phyloP scores from a whole-genome alignment of 257 asterid species.

The Jacaranda copaia region DNA sequence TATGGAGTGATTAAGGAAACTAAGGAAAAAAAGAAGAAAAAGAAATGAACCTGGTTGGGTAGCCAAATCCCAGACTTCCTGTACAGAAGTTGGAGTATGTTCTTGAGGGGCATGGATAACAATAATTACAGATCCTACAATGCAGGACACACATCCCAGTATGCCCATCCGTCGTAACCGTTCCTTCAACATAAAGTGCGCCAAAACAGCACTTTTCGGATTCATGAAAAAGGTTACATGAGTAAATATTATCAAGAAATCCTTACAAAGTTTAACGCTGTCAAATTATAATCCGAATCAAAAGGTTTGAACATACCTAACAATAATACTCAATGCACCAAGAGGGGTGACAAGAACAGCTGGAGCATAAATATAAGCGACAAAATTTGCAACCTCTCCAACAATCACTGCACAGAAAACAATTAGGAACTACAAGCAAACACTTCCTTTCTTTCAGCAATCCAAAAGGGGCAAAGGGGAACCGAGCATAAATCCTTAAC shows the following conservation, averaged over 20 bases:
- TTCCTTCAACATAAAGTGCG: constrained; percentile 58
- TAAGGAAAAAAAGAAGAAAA: constrained; percentile 1
- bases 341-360: constrained; percentile 88
- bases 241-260: constrained; percentile 24
- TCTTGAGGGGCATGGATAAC: constrained; percentile 64
- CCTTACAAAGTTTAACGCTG: neutral
- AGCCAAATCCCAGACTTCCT: constrained; percentile 60
- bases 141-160: constrained; percentile 56
- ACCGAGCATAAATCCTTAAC: constrained; percentile 27
- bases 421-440: constrained; percentile 17
- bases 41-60: constrained; percentile 49
- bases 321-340: constrained; percentile 79
- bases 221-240: constrained; percentile 38
- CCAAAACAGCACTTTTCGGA: constrained; percentile 51
- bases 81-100: constrained; percentile 52
- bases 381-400: constrained; percentile 78
- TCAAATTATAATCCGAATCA: constrained; percentile 16
- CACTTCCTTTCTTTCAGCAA: neutral
- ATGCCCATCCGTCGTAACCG: constrained; percentile 52
- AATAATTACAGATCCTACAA: constrained; percentile 56
- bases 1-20: neutral
- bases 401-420: constrained; percentile 62
- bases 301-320: constrained; percentile 53
- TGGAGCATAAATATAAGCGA: constrained; percentile 81
- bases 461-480: neutral